Base-by-base conservation (phyloP, 2,329 filamentous ascomycete genomes). In the Nannizzia gypsea region DNA sequence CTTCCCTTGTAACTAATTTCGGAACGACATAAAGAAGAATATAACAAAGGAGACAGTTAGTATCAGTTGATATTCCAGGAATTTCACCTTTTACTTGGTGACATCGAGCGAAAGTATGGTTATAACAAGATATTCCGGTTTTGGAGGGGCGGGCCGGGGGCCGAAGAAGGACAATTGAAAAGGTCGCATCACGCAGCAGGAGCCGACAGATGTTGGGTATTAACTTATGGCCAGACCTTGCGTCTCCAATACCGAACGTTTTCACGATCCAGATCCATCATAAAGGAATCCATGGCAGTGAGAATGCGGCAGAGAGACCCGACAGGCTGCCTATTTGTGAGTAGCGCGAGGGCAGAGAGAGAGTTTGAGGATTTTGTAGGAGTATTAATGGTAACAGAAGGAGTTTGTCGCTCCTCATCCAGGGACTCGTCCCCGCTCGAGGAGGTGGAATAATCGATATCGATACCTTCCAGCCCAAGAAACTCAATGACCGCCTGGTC, bases 281-380 rank as follows among this genome's bases (percentile, higher is more conserved):
- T 38, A 2, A 54, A 28, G 24, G 46, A 54, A 22, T 63, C 62
- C 62, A 64, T 62, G 1, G 62, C 60, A 1, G 54, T 61, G 9
- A 61, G 55, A 20, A 64, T 60, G 17, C 63, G 62, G 13, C 48
- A 22, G 11, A 64, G 28, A 8, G 62, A 62, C n/a, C 63, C 63
- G 15, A 62, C 48, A 0, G 62, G 63, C 4, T 63, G 61, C 3
- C 54, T 38, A 6, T 44, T 55, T 22, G 61, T 57, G 15, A 60
- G 52, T 13, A 62, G 22, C 1, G 57, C 56, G 34, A 59, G 52
- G 8, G 56, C 56, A 8, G 59, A 61, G 9, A 63, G 54, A 34
- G 56, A 57, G 13, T n/a, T 22, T 5, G 44, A 56, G 20, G 59
- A 54, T n/a, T 52, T 15, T 3, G 22, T 24, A 26, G 20, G 20